Percentiles rank a stretch among this genome's conserved stretches.
These are phyloP conservation scores for Suzukiozyma palmioleophila DNA, from an alignment of 1,139 yeast species.

Conservation along the genomic window DNA sequence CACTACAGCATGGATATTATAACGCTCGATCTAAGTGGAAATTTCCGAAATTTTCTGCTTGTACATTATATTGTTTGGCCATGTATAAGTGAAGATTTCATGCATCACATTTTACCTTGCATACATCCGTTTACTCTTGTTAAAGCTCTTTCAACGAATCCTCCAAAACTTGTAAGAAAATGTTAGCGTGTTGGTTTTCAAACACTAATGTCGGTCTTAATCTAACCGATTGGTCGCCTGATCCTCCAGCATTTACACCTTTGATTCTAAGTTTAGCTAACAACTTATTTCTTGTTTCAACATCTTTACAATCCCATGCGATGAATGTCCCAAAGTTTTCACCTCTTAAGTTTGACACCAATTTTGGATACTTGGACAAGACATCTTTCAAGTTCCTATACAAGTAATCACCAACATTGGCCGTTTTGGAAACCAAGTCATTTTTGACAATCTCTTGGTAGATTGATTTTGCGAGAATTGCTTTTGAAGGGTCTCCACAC, in stretches of 20 bases:
- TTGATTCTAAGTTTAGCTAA: conserved; percentile 44
- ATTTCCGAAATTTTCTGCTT: no score
- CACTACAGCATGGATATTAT: no score
- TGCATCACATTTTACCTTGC: no score
- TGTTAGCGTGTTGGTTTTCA: conserved; percentile 62
- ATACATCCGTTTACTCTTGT: not conserved
- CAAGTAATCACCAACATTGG: conserved; percentile 57
- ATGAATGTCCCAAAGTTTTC: conserved; percentile 65
- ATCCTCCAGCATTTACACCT: conserved; percentile 73
- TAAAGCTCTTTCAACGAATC: conserved; percentile 18
- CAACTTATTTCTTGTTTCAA: conserved; percentile 47
- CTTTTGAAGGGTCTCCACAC: conserved; percentile 79
- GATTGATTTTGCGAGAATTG: conserved; percentile 60
- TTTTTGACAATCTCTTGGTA: conserved; percentile 53
- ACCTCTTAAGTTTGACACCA: conserved; percentile 57
- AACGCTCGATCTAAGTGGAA: no score
- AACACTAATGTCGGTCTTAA: conserved; percentile 69
- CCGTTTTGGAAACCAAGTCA: conserved; percentile 47
- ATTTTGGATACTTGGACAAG: conserved; percentile 39
- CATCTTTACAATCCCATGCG: conserved; percentile 62
- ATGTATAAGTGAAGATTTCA: no score
- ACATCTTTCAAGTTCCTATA: conserved; percentile 43
- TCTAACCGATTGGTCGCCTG: conserved; percentile 62
- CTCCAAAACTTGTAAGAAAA: conserved; percentile 46
- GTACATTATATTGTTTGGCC: no score